Conservation (phyloP, 2,329 filamentous ascomycete species). For the Aspergillus costaricaensis region DNA sequence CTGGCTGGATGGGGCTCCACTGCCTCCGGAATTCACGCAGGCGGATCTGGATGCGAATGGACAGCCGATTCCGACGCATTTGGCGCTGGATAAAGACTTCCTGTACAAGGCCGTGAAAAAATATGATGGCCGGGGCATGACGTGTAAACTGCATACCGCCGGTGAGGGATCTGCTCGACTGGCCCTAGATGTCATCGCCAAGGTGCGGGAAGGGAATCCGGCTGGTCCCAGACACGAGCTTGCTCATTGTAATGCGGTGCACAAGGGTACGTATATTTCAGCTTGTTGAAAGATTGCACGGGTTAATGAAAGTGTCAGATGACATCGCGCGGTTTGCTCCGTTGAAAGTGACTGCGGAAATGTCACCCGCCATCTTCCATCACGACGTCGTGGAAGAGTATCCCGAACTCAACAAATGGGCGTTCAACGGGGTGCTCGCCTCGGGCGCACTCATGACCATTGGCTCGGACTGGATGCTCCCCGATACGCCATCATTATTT, state of each 20-base stretch:
- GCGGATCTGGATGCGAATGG: constrained; percentile 28
- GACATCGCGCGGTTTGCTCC: constrained; percentile 32
- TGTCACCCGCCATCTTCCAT: constrained; percentile 21
- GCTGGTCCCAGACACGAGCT: constrained; percentile 37
- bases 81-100: constrained; percentile 19
- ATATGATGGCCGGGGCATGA: constrained; percentile 35
- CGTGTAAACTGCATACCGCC: constrained; percentile 38
- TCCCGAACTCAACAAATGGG: not conserved
- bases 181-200: constrained; percentile 34
- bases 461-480: constrained; percentile 28
- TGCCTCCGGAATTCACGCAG: constrained; percentile 35
- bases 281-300: too few relatives aligned
- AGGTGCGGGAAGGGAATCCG: constrained; percentile 27
- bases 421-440: constrained; percentile 30
- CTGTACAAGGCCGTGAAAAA: constrained; percentile 28
- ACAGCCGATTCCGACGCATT: constrained; percentile 22
- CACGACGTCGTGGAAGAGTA: constrained; percentile 20
- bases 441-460: constrained; percentile 33
- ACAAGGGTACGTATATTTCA: constrained; percentile 20
- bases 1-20: constrained; percentile 36
- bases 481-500: constrained; percentile 11
- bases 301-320: constrained; percentile 11
- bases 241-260: constrained; percentile 30
- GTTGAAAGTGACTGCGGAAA: constrained; percentile 38
- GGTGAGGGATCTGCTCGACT: constrained; percentile 33